phyloP scores from a whole-genome alignment of 768 basidiomycete species.

The Antrodiella citrinella region DNA sequence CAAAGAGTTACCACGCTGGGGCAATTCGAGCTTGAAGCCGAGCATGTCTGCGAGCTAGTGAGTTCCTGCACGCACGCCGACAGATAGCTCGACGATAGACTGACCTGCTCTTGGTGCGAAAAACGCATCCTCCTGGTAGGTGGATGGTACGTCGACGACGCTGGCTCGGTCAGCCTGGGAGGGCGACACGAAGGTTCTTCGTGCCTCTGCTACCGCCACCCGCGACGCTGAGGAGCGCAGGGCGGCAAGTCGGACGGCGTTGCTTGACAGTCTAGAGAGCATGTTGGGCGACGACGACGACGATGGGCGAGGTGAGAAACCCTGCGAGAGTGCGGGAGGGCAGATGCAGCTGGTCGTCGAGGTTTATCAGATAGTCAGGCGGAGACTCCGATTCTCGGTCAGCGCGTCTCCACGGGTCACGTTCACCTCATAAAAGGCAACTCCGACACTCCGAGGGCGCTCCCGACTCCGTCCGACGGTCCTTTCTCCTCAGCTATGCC shows the following conservation, averaged over 20 bases:
- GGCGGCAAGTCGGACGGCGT: constrained; percentile 16
- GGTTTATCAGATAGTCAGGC: not conserved
- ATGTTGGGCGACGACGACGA: constrained; percentile 15
- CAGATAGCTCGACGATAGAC: constrained; percentile 6
- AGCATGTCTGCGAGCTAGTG: constrained; percentile 62
- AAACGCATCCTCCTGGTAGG: constrained; percentile 60
- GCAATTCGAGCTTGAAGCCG: constrained; percentile 73
- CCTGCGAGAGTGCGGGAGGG: no score
- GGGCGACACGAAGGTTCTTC: constrained; percentile 69
- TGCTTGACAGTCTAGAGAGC: constrained; percentile 22
- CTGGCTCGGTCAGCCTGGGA: constrained; percentile 77
- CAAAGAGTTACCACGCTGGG: constrained; percentile 47
- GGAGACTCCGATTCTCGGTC: not conserved
- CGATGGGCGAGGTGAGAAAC: no score
- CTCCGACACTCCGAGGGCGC: not conserved
- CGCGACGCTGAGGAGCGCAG: constrained; percentile 12
- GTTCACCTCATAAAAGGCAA: not conserved
- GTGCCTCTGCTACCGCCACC: constrained; percentile 17
- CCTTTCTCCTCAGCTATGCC: no score
- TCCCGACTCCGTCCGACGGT: not conserved
- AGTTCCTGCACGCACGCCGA: not conserved
- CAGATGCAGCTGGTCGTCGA: no score
- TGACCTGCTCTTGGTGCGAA: constrained; percentile 66
- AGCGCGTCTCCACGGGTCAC: no score
- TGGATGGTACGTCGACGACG: constrained; percentile 72